Evolutionary conservation across 176 grass and related monocot genomes (phyloP), one percentile per base, ranked within the genome.

Genomic region (Pharus latifolius): DNA sequence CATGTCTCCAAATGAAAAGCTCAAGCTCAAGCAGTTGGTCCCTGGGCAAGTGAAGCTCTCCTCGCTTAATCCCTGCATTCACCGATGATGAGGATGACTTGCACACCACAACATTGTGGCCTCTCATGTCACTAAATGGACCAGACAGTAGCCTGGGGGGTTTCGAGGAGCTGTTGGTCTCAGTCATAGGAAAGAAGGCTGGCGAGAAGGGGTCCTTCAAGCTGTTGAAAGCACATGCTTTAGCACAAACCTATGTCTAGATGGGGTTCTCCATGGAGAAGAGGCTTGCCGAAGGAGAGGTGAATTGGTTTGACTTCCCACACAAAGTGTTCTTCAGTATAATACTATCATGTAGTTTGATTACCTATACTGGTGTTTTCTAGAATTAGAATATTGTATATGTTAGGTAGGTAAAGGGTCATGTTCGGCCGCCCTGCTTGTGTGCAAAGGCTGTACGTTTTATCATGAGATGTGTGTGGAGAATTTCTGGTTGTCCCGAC

Each of bases 31-130:
- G 72, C 65, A 71, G 22, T 70, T 97, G 40, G 89, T 81, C 0
- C 86, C 89, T 24, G 89, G 89, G 27, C 88, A 90, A 52, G 77
- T 90, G 34, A 77, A 97, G 78, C 83, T 97, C 57, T 97, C 93
- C 67, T 80, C 82, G 1, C 46, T 54, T 16, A 18, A 60, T 78
- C 26, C 80, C 80, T 30, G 74, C 60, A 23, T 31, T 57, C 19
- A 24, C 72, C 3, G 53, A 77, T 11, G 76, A 85, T 3, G 66
- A 74, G 1, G 75, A 88, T 48, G 73, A 67, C 51, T 30, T 68
- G 18, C 63, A 61, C 13, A 43, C 10, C 42, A 16, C 56, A 0
- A 72, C 77, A n/a, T 50, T 97, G 43, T 92, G 93, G 93, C 94
- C 94, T 30, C 43, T 97, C 24, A 45, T 88, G 51, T 92, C 94